Evolutionary conservation across 2,329 filamentous ascomycete species (phyloP).

Genomic region (Colletotrichum tropicicola): DNA sequence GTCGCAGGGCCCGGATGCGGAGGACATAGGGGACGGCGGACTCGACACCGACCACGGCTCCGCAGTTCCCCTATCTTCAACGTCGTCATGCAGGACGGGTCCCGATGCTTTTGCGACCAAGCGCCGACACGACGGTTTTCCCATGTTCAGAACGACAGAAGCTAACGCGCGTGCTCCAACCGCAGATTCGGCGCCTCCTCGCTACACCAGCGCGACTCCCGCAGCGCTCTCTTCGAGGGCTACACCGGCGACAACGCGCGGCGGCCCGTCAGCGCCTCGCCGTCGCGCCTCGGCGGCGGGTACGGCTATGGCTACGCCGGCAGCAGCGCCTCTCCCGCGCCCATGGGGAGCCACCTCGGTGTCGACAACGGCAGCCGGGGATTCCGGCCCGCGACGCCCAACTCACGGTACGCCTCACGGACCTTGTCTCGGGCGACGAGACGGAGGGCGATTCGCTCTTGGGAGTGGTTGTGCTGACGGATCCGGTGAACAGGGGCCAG

Average conservation of each 20-base stretch:
- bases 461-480: too few species aligned
- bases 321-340: conserved; percentile 14
- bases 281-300: conserved; percentile 54
- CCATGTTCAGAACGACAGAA: not conserved
- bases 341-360: conserved; percentile 35
- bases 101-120: not conserved
- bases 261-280: conserved; percentile 54
- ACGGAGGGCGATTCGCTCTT: too few species aligned
- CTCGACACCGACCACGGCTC: too few species aligned
- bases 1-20: too few species aligned
- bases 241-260: conserved; percentile 64
- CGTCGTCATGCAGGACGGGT: not conserved
- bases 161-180: not conserved
- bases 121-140: too few species aligned
- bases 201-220: conserved; percentile 78
- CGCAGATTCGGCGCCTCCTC: conserved; percentile 72
- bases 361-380: conserved; percentile 43
- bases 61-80: not conserved
- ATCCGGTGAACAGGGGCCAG: conserved; percentile 71
- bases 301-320: conserved; percentile 59
- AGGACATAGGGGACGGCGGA: too few species aligned
- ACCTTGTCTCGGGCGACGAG: too few species aligned
- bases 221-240: conserved; percentile 79
- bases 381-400: conserved; percentile 77
- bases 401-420: conserved; percentile 70